Base-by-base conservation (phyloP, 169 alveolate genomes). In the Cryptosporidium muris region DNA sequence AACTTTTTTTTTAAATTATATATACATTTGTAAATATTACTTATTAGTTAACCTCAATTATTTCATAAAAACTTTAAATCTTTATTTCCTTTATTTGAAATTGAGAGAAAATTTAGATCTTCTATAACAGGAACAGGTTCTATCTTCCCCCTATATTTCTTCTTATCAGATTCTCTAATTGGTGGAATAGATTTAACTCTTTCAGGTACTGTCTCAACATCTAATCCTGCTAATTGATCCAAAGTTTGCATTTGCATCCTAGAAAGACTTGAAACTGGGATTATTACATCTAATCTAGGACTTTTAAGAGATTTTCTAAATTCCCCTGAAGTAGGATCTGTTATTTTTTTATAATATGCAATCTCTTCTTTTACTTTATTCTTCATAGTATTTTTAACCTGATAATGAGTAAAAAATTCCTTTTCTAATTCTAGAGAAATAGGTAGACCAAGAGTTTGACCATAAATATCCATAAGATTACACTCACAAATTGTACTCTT, bases 81-180 rank as follows among this genome's bases (percentile, higher is more conserved):
- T 49, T 49, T 9, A 49, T 49, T 9, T 49, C 8, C 54, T 12
- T 9, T 56, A 9, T 56, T 9, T 34, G 34, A 40, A 2, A 74
- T 25, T 38, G 67, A 3, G 9, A 60, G 48, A 8, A 3, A 2
- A 11, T 45, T 38, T 34, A 11, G 14, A 14, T 58, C 85, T 9
- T 74, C 85, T 14, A 47, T 60, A 56, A 74, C 11, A 3, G 85
- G 85, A 14, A 74, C 85, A 47, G 85, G 60, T 49, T 74, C 85
- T 1, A 68, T 25, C 6, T 58, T 54, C 48, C 45, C 43, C 4
- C 9, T 37, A 54, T 47, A 43, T 47, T 62, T 62, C 12, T 47
- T 60, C 16, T 58, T 66, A 12, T 16, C 45, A 45, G 60, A 47
- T 58, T 74, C 74, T 11, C 48, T 74, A 60, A 74, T 74, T 56